Evolutionary conservation across 1,284 basidiomycete genomes (phyloP), one percentile per base, ranked within the genome.

Genomic region (Dichomitus squalens): DNA sequence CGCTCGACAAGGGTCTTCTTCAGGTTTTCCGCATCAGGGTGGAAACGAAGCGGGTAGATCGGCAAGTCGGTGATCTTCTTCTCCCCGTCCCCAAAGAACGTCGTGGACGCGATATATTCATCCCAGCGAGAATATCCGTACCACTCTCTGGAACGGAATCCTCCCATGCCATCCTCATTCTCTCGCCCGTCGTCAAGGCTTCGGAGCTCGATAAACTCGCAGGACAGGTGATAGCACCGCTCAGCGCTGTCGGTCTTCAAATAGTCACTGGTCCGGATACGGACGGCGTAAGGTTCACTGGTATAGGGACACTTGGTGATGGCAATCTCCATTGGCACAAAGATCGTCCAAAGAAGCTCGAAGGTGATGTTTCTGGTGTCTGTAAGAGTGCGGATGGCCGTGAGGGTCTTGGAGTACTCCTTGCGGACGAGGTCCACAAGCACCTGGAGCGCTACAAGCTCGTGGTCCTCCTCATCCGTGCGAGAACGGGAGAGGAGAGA

Each of bases 321-420:
- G 29, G 52, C 11, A 16, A 53, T 31, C 2, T 29, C 23, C 6
- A 39, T 40, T 1, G 56, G 56, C 11, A 57, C 21, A 33, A 57
- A 44, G 46, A 57, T 34, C 27, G 51, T 44, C 66, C 81, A 80
- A 31, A 86, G 73, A 20, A 82, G 73, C 11, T 80, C 76, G 62
- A 75, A 85, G 4, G 79, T 81, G 60, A 85, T 85, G 63, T 85
- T 82, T 8, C 72, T 74, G 54, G 82, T 78, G 1, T 76, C 64
- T 9, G 73, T 77, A 21, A 85, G 74, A 23, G 75, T 74, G 1
- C 73, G 67, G 58, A 85, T 73, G 18, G 71, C 75, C 7, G 71
- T 66, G 36, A 85, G 66, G 1, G 79, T 83, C 16, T 71, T 67
- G 41, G 71, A 72, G 67, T 81, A 84, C 59, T 84, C 80, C 11